Conservation (phyloP, 768 basidiomycete species). For the Kwoniella dendrophila region DNA sequence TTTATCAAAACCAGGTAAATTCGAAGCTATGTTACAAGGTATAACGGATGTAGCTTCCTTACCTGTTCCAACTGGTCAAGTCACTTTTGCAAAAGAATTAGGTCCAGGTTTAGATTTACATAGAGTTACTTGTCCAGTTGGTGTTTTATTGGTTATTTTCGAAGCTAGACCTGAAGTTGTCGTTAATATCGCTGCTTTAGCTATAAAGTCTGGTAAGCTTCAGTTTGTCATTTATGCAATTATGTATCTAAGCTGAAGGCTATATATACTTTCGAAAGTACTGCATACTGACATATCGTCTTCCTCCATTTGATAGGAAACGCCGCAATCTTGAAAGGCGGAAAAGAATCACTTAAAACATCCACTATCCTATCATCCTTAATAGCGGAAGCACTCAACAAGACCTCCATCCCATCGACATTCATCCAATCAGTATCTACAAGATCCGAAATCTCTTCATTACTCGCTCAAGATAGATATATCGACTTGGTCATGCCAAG, state of each 20-base stretch:
- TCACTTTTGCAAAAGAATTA: constrained; percentile 86
- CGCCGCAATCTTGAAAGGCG: constrained; percentile 94
- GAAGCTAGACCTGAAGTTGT: constrained; percentile 97
- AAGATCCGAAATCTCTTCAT: constrained; percentile 81
- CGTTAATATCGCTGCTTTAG: constrained; percentile 92
- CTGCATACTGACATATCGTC: constrained; percentile 88
- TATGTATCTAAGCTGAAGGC: too few relatives aligned
- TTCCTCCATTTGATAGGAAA: constrained; percentile 83
- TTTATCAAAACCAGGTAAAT: constrained; percentile 73
- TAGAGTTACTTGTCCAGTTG: constrained; percentile 93
- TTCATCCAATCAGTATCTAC: constrained; percentile 93
- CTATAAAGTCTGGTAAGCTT: constrained; percentile 86
- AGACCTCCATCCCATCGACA: constrained; percentile 70
- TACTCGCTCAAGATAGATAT: constrained; percentile 83
- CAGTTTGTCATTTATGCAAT: constrained; percentile 70
- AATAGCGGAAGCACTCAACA: constrained; percentile 74
- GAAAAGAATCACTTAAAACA: constrained; percentile 88
- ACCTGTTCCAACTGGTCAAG: constrained; percentile 80
- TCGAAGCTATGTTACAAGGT: constrained; percentile 91
- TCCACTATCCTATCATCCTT: constrained; percentile 73
- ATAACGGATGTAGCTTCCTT: constrained; percentile 81
- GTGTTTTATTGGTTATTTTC: constrained; percentile 93
- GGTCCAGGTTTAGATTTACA: constrained; percentile 86
- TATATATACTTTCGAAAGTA: too few relatives aligned
- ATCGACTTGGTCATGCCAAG: constrained; percentile 97